phyloP scores from a whole-genome alignment of 495 filamentous ascomycete species.

The Bacidia gigantensis region DNA sequence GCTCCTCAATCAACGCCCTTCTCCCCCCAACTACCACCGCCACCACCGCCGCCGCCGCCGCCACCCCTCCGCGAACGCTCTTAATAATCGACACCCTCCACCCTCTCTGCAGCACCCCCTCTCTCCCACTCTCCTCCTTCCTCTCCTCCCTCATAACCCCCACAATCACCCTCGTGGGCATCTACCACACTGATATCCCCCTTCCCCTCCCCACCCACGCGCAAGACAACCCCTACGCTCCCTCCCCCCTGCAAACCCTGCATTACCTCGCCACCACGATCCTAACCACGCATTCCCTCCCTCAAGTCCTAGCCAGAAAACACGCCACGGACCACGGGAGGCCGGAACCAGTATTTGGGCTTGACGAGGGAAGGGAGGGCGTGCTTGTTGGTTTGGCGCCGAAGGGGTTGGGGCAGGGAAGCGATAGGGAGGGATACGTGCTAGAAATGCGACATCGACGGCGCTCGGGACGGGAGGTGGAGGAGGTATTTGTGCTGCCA shows the following conservation, averaged over 20 bases:
- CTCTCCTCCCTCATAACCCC: conserved; percentile 38
- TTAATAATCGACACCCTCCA: conserved; percentile 52
- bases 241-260: conserved; percentile 46
- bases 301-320: conserved; percentile 54
- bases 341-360: conserved; percentile 59
- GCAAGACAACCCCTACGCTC: conserved; percentile 41
- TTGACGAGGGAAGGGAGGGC: conserved; percentile 61
- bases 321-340: conserved; percentile 55
- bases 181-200: conserved; percentile 58
- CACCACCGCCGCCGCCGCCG: neutral
- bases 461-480: conserved; percentile 61
- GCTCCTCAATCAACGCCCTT: conserved; percentile 35
- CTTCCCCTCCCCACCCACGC: conserved; percentile 13
- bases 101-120: conserved; percentile 28
- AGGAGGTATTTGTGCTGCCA: conserved; percentile 63
- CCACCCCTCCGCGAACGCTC: conserved; percentile 21
- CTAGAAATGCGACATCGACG: conserved; percentile 76
- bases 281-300: conserved; percentile 46
- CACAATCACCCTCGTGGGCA: conserved; percentile 40
- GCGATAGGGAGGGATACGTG: conserved; percentile 40
- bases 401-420: conserved; percentile 20
- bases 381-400: conserved; percentile 41
- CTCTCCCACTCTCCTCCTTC: conserved; percentile 34
- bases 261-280: conserved; percentile 57
- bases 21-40: neutral